Evolutionary conservation across 2,329 filamentous ascomycete genomes (phyloP), one percentile per base, ranked within the genome.

Genomic region (Beauveria caledonica): DNA sequence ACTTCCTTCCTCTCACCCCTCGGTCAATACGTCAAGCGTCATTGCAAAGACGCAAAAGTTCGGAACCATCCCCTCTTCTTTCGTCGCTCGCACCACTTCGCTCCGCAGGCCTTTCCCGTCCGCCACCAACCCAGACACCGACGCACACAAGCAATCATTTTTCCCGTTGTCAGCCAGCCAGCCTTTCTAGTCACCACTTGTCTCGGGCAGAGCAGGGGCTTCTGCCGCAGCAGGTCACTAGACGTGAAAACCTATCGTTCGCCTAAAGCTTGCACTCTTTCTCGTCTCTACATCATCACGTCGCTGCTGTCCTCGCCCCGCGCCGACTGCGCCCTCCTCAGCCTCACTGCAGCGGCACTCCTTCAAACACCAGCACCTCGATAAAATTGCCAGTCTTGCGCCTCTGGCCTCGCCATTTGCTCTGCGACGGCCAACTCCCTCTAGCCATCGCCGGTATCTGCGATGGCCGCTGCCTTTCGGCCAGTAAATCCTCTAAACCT

Each of bases 391-490:
- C 23, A 29, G 19, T 44, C 5, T 21, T 46, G 21, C 45, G 21
- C 19, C 29, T 17, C 13, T 10, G 45, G 25, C 46, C 21, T 51
- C 36, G 45, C 29, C 8, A 23, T 25, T 50, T 36, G 21, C n/a
- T 3, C 17, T 40, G 55, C 10, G 45, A 29, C 33, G 29, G 36
- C 33, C 45, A 42, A 27, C 5, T 27, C 17, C 29, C 7, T 15
- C 23, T 21, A 50, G 49, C 49, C 58, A 53, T 53, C 49, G 58
- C 58, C 29, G 8, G 17, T 21, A 29, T 25, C n/a, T 56, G 52
- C 45, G 33, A 80, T 80, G 79, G 78, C 78, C 66, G 74, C 77
- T 62, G 69, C 77, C 42, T 80, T 81, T 60, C 74, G 76, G 64
- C 74, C 79, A 33, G 78, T 80, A 63, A 81, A 80, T 66, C 75